A percentile compares a stretch with the other conserved stretches of the same genome.
These are phyloP conservation scores for Alnus rubra DNA, from an alignment of 306 rosid genomes.

Conservation along the genomic window DNA sequence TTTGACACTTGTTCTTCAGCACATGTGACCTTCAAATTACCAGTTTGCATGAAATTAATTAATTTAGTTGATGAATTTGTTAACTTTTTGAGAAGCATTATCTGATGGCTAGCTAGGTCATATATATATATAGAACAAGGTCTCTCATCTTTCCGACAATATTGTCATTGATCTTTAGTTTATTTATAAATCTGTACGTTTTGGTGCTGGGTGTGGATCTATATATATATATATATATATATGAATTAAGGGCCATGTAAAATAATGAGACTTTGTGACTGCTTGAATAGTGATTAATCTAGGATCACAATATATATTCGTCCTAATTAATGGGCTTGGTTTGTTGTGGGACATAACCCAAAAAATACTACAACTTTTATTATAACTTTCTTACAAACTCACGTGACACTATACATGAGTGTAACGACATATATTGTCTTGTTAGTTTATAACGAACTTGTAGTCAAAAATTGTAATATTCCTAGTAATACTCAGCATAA, in stretches of 20 bases:
- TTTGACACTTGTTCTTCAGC: not conserved
- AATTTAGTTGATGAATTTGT: not conserved
- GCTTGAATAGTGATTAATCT: not conserved
- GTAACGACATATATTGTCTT: too few relatives aligned
- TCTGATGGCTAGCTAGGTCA: not conserved
- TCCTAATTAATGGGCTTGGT: slow-evolving; percentile 8
- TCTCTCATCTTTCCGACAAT: slow-evolving; percentile 28
- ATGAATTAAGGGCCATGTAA: slow-evolving; percentile 11
- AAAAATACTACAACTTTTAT: not conserved
- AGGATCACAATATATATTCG: slow-evolving; percentile 8
- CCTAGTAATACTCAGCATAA: not conserved
- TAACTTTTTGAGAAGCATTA: not conserved
- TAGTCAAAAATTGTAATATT: too few relatives aligned
- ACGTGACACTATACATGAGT: too few relatives aligned
- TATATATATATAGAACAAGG: not conserved
- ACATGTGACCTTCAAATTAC: not conserved
- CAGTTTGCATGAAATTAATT: not conserved
- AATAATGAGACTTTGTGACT: slow-evolving; percentile 11
- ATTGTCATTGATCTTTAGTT: not conserved
- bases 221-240: not conserved
- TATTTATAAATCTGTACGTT: not conserved
- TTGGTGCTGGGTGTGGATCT: slow-evolving; percentile 3
- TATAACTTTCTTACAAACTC: too few relatives aligned
- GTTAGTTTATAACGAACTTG: too few relatives aligned
- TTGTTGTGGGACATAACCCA: slow-evolving; percentile 14